Base-by-base conservation (phyloP, 2,329 filamentous ascomycete genomes). In the Aspergillus aculeatus region DNA sequence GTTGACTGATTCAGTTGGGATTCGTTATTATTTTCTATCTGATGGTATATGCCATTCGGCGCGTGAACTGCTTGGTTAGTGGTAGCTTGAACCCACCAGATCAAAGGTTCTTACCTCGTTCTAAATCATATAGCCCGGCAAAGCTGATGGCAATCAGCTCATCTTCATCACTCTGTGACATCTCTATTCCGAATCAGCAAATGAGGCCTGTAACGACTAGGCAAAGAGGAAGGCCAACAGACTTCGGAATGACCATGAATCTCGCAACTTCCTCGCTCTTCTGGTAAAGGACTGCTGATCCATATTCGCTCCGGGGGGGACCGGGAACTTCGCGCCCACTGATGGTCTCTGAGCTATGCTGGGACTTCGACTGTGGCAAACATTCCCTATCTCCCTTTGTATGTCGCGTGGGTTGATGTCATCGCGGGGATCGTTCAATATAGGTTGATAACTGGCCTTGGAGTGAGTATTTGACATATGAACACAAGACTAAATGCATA, bases 91-190 rank as follows among this genome's bases (percentile, higher is more conserved):
- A 9, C 2, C 5, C 12, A 35, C 5, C 4, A 44, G 41, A 7
- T 2, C 12, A 2, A n/a, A 55, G 3, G n/a, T 51, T 56, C 32
- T 48, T 54, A 70, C 70, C 68, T 64, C 63, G 61, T 59, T 73
- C 70, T 31, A 73, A 47, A 44, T 73, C 69, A 58, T 71, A 71
- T 16, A 69, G 23, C 9, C 67, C 66, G 23, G 69, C 64, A 63
- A 73, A 73, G 29, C 69, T 69, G 35, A 73, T 65, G 0, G 70
- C 70, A 11, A 73, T 56, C 4, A 73, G 49, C 56, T 73, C 70
- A 50, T 71, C 69, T 53, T 73, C 70, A 24, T 73, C 70, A 26
- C 68, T 55, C 21, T 71, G 68, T 12, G 64, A 64, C 9, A 66
- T 47, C 50, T 71, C 69, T 72, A 38, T 16, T 10, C 1, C 14